Evolutionary conservation across 352 stramenopile species (phyloP), one percentile per base, ranked within the genome.

Genomic region (Globisporangium cylindrosporum): DNA sequence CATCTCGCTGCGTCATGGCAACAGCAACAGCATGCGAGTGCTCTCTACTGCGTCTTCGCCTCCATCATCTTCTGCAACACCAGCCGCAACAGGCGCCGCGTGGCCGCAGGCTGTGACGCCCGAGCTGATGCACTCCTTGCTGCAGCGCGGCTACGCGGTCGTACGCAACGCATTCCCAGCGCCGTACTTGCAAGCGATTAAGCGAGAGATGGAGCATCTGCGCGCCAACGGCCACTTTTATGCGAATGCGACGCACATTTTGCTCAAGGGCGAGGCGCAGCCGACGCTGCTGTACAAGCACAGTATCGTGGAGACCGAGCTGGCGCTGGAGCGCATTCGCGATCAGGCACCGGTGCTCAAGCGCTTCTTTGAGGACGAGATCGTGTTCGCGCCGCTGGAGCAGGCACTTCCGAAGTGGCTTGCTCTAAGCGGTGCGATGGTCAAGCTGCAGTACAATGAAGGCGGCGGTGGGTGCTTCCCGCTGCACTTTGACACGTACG

Each of bases 401-500:
- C 64, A 57, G 36, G 55, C 62, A 18, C 61, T 85, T 59, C 82
- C 78, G 1, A 2, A 64, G 10, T 88, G 84, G 79, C 61, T 93
- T 15, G 69, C 63, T 12, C 64, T 92, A 20, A 62, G 64, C 15
- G 76, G 71, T 12, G 76, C 85, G 59, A 90, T 92, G 81, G 60
- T 93, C 62, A 95, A 97, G 70, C 68, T 95, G 12, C 89, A 97
- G 70, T 80, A 85, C 61, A 97, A 92, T 60, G 74, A 86, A 59
- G 89, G 89, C 58, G 59, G 68, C 59, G 86, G 88, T 18, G 89
- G 86, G 2, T 95, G 88, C 69, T 97, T 97, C 63, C 89, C 89
- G 0, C 78, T 91, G 74, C 89, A 97, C 62, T 95, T 92, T 53
- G 89, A 97, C 70, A 86, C 88, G 41, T 93, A 92, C 61, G 88